phyloP scores from a whole-genome alignment of 1,284 basidiomycete genomes.

The Xerocomus cyaneibrunnescens region DNA sequence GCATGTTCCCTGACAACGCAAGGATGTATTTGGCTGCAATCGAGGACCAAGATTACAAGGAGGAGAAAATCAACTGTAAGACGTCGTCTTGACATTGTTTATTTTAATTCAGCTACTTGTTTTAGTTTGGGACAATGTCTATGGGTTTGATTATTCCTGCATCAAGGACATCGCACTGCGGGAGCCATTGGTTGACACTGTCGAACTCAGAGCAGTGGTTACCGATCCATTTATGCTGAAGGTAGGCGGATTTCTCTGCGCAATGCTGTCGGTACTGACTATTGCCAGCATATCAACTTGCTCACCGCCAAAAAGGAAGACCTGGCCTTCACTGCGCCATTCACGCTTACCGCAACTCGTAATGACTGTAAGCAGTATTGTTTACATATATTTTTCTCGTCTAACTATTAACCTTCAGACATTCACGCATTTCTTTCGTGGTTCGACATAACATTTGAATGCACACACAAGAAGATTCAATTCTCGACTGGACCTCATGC shows the following conservation, averaged over 20 bases:
- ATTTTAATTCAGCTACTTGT: conserved; percentile 2
- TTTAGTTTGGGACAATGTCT: conserved; percentile 98
- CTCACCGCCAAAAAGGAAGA: conserved; percentile 95
- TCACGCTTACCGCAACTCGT: conserved; percentile 81
- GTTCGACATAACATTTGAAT: conserved; percentile 98
- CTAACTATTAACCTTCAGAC: conserved; percentile 48
- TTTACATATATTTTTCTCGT: background rate
- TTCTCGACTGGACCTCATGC: conserved; percentile 97
- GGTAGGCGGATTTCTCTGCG: conserved; percentile 39
- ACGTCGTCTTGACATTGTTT: background rate
- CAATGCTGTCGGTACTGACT: conserved; percentile 8
- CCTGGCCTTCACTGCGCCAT: conserved; percentile 81
- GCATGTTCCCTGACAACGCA: conserved; percentile 96
- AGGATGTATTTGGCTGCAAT: conserved; percentile 95
- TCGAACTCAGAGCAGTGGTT: conserved; percentile 90
- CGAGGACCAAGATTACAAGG: conserved; percentile 99
- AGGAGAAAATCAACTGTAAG: conserved; percentile 97
- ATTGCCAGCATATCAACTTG: conserved; percentile 79
- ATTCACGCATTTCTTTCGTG: conserved; percentile 99
- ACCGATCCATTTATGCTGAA: conserved; percentile 88
- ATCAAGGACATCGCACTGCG: conserved; percentile 98
- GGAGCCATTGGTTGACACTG: conserved; percentile 97
- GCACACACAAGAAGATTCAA: conserved; percentile 94
- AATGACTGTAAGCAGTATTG: conserved; percentile 77
- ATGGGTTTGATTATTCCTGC: conserved; percentile 99